These are phyloP conservation scores for Fusarium sp. DNA, from an alignment of 2,329 filamentous ascomycete genomes.

Conservation along the genomic window DNA sequence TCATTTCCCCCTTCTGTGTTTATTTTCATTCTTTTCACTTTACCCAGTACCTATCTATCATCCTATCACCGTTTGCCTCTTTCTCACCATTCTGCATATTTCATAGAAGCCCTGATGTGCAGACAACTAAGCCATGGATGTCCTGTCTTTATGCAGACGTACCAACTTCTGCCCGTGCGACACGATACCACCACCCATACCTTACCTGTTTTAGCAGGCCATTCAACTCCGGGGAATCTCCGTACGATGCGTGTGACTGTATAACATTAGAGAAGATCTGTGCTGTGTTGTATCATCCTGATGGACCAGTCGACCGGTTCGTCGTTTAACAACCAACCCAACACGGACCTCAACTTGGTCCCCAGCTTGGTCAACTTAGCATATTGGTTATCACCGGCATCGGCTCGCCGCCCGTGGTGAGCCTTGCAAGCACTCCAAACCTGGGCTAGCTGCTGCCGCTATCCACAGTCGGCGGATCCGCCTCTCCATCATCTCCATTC, in stretches of 20 bases:
- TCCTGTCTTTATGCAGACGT: conserved; percentile 20
- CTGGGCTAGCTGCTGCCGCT: conserved; percentile 36
- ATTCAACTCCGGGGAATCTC: conserved; percentile 32
- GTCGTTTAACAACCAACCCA: conserved; percentile 9
- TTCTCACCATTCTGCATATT: conserved; percentile 28
- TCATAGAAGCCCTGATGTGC: neutral
- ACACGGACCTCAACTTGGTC: conserved; percentile 14
- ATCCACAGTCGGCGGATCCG: conserved; percentile 28
- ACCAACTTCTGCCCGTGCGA: conserved; percentile 13
- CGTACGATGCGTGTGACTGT: conserved; percentile 10
- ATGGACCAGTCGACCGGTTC: conserved; percentile 2
- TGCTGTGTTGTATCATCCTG: neutral
- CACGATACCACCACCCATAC: conserved; percentile 21
- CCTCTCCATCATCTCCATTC: conserved; percentile 19
- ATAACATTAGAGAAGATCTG: conserved; percentile 2
- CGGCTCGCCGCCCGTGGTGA: conserved; percentile 8
- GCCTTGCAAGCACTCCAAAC: conserved; percentile 23
- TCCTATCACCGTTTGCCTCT: neutral
- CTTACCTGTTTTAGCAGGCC: conserved; percentile 1
- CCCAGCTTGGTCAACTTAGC: neutral
- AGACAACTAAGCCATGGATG: conserved; percentile 27
- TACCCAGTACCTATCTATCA: too few relatives aligned
- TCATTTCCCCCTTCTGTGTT: neutral
- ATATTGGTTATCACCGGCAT: conserved; percentile 10
- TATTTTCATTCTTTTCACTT: too few relatives aligned